Conservation (phyloP, 2,329 filamentous ascomycete species). For the Phyllosticta paracitricarpa region DNA sequence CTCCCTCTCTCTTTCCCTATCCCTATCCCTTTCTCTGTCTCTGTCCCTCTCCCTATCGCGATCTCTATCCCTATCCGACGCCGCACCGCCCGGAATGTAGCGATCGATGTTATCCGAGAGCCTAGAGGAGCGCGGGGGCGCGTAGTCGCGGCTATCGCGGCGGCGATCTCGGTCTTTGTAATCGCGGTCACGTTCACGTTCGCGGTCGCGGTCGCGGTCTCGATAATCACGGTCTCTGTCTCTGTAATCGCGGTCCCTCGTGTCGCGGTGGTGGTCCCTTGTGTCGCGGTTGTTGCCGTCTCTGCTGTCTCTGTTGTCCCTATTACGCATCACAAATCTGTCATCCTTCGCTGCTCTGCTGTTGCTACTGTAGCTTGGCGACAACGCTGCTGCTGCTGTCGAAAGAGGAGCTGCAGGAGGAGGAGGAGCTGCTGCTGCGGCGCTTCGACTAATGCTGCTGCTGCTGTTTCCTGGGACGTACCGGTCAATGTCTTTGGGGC, state of each 20-base stretch:
- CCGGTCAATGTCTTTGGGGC: slow-evolving; percentile 28
- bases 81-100: slow-evolving; percentile 26
- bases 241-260: neutral
- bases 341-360: slow-evolving; percentile 11
- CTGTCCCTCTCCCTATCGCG: slow-evolving; percentile 11
- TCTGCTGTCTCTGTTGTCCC: slow-evolving; percentile 20
- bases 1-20: slow-evolving; percentile 12
- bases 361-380: neutral
- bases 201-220: slow-evolving; percentile 32
- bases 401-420: neutral
- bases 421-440: neutral
- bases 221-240: slow-evolving; percentile 13
- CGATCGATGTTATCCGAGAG: slow-evolving; percentile 24
- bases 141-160: neutral
- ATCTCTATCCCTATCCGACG: neutral
- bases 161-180: slow-evolving; percentile 16
- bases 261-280: neutral
- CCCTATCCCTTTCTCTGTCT: slow-evolving; percentile 1
- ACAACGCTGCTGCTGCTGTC: neutral
- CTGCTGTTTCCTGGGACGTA: slow-evolving; percentile 23
- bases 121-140: neutral
- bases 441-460: neutral
- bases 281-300: slow-evolving; percentile 14
- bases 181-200: slow-evolving; percentile 31
- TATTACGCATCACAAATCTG: slow-evolving; percentile 13